Evolutionary conservation across 768 basidiomycete species (phyloP), one percentile per base, ranked within the genome.

Genomic region (Naematelia encephala): DNA sequence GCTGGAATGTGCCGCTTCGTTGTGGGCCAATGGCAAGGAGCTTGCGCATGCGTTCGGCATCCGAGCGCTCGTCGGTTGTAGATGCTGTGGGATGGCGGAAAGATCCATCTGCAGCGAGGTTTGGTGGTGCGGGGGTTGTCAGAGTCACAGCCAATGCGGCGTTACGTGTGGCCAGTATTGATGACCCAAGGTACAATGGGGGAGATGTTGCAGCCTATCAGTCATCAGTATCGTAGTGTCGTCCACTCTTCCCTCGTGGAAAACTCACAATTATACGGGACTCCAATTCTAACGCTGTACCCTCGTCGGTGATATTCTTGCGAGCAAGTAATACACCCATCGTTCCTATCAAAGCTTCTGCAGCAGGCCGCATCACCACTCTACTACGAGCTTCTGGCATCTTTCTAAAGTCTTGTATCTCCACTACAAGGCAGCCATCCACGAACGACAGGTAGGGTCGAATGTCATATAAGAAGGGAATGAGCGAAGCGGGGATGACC

Each of bases 401-500:
- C 39, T 60, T 56, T 23, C 80, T 70, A 53, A 74, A 78, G 58
- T 80, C 80, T 63, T 79, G 77, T n/a, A 80, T 69, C 58, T 80
- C 79, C 51, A 80, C 78, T 19, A 80, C 78, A 16, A 80, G 68
- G 59, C 79, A 80, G 10, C 78, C 78, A 48, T 73, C 64, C 5
- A 68, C 65, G 47, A 68, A 65, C 4, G 68, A 64, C 11, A 68
- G 56, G 14, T 66, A 60, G 2, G 63, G 64, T 13, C 49, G 46
- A 49, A 67, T 60, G 52, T 74, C 70, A 56, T 79, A 76, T 25
- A 80, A 61, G 26, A 75, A 71, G 25, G 77, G 74, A 2, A 80
- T 67, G 50, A 80, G 68, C 42, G 71, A 63, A 4, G 70, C 65
- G 3, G 79, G 78, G 22, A 80, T 75, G 51, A 72, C 72, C 52